Conservation (phyloP, 2,329 filamentous ascomycete species). For the Microthyrium microscopicum region DNA sequence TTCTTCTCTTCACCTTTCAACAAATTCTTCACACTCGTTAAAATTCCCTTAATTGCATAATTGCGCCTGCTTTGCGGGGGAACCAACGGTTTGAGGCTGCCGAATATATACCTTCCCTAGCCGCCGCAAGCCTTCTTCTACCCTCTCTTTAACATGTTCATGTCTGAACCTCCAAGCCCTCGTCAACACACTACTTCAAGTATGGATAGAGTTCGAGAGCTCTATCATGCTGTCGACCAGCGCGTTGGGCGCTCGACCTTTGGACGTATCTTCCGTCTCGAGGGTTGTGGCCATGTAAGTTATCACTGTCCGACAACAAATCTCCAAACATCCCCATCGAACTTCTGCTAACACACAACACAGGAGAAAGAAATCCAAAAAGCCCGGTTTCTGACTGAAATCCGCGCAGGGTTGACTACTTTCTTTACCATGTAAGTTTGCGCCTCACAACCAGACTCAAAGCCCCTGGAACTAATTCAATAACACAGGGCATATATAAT, state of each 20-base stretch:
- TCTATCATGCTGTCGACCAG: slow-evolving; percentile 8
- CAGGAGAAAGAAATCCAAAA: slow-evolving; percentile 55
- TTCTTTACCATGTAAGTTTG: slow-evolving; percentile 25
- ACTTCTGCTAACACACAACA: slow-evolving; percentile 5
- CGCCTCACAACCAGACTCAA: slow-evolving; percentile 31
- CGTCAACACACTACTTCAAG: not conserved
- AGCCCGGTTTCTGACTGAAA: slow-evolving; percentile 66
- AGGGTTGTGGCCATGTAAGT: slow-evolving; percentile 68
- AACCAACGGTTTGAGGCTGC: too few species aligned
- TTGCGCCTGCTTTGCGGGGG: too few species aligned
- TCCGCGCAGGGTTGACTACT: slow-evolving; percentile 66
- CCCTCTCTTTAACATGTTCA: too few species aligned
- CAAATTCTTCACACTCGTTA: not conserved
- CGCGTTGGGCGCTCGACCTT: slow-evolving; percentile 17
- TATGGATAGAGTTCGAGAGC: slow-evolving; percentile 10
- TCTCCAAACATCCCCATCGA: slow-evolving; percentile 8
- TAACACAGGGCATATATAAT: slow-evolving; percentile 66
- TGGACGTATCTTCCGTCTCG: slow-evolving; percentile 48
- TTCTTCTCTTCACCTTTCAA: not conserved
- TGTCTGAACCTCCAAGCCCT: not conserved
- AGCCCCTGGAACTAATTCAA: not conserved
- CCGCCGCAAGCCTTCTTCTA: slow-evolving; percentile 1
- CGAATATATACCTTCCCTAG: not conserved
- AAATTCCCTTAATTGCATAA: not conserved
- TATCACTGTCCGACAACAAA: slow-evolving; percentile 3